Evolutionary conservation across 2,329 filamentous ascomycete species (phyloP).

Genomic region (Cercospora canescens): DNA sequence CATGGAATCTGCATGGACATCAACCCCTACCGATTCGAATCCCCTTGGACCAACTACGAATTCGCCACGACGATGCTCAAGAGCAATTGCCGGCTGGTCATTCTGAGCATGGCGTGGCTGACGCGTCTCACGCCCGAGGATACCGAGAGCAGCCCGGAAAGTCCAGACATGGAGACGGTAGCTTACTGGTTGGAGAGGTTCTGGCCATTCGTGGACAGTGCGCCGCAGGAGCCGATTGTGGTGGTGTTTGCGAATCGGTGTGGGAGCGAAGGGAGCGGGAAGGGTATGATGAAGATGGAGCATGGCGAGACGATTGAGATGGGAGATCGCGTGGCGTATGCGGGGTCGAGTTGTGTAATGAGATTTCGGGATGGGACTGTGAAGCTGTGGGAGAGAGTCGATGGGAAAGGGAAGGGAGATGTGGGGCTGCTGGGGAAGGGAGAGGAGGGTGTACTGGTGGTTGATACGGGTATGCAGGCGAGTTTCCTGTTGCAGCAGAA

Average conservation of each 20-base stretch:
- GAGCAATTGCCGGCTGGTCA: conserved; percentile 60
- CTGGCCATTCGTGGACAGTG: conserved; percentile 55
- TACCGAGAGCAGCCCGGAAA: conserved; percentile 46
- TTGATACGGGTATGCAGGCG: conserved; percentile 58
- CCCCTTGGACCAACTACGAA: conserved; percentile 60
- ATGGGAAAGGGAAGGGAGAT: conserved; percentile 48
- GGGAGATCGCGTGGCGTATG: conserved; percentile 58
- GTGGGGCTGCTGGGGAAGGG: conserved; percentile 63
- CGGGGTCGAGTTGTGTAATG: conserved; percentile 72
- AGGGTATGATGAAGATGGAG: conserved; percentile 29
- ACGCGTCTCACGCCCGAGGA: conserved; percentile 56
- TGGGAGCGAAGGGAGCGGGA: conserved; percentile 56
- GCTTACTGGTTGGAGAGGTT: conserved; percentile 74
- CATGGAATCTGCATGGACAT: conserved; percentile 59
- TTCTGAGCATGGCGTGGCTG: conserved; percentile 78
- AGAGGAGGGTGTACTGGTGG: conserved; percentile 66
- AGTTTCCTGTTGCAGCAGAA: conserved; percentile 32
- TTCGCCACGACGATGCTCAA: conserved; percentile 60
- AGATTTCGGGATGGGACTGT: conserved; percentile 66
- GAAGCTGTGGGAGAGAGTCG: conserved; percentile 50
- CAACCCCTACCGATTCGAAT: conserved; percentile 63
- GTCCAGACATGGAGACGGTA: conserved; percentile 71
- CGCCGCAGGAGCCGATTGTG: conserved; percentile 58
- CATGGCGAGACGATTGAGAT: conserved; percentile 33
- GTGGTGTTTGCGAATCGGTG: conserved; percentile 71